Evolutionary conservation across 495 filamentous ascomycete species (phyloP).

Genomic region (Talaromyces liani): DNA sequence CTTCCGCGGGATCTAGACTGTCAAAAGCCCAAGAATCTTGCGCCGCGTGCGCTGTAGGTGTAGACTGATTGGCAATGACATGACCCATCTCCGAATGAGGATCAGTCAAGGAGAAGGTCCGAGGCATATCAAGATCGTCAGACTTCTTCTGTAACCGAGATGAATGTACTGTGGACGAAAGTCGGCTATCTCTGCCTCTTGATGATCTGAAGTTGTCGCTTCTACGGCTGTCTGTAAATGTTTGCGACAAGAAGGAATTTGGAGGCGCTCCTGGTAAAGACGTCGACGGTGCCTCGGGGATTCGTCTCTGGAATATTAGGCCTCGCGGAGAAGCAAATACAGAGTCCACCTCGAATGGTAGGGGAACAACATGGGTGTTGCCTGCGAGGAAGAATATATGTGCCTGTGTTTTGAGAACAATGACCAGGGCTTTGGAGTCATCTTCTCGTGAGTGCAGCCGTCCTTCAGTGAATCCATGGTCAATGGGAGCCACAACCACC

Average conservation of each 20-base stretch:
- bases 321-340: constrained; percentile 77
- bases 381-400: constrained; percentile 90
- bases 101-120: constrained; percentile 78
- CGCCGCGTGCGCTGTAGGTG: constrained; percentile 16
- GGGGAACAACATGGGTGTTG: constrained; percentile 79
- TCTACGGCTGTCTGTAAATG: constrained; percentile 21
- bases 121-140: constrained; percentile 57
- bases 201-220: constrained; percentile 41
- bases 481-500: constrained; percentile 3
- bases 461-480: background rate
- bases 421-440: constrained; percentile 64
- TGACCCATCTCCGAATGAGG: constrained; percentile 81
- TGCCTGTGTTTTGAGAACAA: constrained; percentile 87
- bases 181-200: constrained; percentile 29
- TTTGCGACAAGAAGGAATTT: constrained; percentile 66
- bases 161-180: constrained; percentile 25
- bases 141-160: constrained; percentile 17
- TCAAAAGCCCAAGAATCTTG: constrained; percentile 31
- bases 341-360: constrained; percentile 89
- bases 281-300: constrained; percentile 24
- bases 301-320: constrained; percentile 75
- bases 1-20: constrained; percentile 60
- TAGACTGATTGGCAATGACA: constrained; percentile 54
- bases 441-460: background rate
- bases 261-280: constrained; percentile 47